Evolutionary conservation across 1,139 yeast species (phyloP).

Genomic region (Pichia sp.): DNA sequence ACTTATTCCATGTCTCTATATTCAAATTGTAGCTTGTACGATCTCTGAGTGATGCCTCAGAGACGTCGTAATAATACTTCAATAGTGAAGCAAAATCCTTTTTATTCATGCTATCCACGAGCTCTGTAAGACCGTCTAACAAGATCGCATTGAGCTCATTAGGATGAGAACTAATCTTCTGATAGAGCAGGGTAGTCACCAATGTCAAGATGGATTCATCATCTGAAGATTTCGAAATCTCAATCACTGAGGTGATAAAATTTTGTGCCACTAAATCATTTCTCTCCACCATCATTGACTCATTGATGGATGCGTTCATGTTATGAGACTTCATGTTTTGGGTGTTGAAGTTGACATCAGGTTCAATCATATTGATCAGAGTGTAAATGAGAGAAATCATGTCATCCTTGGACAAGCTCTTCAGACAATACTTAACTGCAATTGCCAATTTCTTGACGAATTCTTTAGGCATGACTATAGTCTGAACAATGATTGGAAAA

Average conservation of each 20-base stretch:
- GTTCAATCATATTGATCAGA: slow-evolving; percentile 64
- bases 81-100: slow-evolving; percentile 52
- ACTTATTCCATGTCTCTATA: slow-evolving; percentile 41
- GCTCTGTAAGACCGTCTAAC: slow-evolving; percentile 49
- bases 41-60: slow-evolving; percentile 31
- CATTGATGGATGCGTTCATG: slow-evolving; percentile 12
- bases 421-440: slow-evolving; percentile 31
- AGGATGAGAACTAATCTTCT: slow-evolving; percentile 47
- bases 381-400: slow-evolving; percentile 85
- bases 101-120: slow-evolving; percentile 54
- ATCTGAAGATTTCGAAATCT: slow-evolving; percentile 59
- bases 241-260: slow-evolving; percentile 66
- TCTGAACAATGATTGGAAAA: slow-evolving; percentile 34
- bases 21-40: slow-evolving; percentile 31
- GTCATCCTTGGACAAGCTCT: slow-evolving; percentile 62
- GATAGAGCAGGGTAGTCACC: slow-evolving; percentile 76
- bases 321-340: not conserved
- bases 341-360: slow-evolving; percentile 30
- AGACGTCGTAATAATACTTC: slow-evolving; percentile 32
- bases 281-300: slow-evolving; percentile 13
- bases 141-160: slow-evolving; percentile 31
- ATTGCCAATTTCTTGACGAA: slow-evolving; percentile 19
- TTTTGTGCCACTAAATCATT: slow-evolving; percentile 39
- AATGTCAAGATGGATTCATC: slow-evolving; percentile 76
- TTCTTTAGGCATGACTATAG: slow-evolving; percentile 19